Evolutionary conservation across 805 yeast species (phyloP).

Genomic region (Wickerhamiella musiphila): DNA sequence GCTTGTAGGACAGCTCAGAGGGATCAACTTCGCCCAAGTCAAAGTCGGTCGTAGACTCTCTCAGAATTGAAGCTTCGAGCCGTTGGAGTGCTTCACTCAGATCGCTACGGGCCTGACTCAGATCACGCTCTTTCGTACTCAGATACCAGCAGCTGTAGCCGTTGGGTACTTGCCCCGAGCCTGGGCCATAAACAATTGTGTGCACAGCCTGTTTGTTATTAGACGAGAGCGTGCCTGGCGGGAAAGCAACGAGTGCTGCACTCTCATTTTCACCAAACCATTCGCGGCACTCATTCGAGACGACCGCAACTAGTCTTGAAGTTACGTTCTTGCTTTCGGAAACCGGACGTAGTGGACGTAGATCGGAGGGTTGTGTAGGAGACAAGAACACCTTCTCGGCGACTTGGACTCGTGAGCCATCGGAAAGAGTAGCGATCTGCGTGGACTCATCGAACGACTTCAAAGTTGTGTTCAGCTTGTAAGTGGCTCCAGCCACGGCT

Average conservation of each 20-base stretch:
- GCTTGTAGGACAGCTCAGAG: constrained; percentile 34
- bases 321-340: constrained; percentile 24
- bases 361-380: constrained; percentile 26
- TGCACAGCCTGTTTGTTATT: constrained; percentile 64
- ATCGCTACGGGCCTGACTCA: constrained; percentile 47
- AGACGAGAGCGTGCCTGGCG: constrained; percentile 57
- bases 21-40: constrained; percentile 38
- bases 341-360: constrained; percentile 10
- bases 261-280: constrained; percentile 82
- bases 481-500: constrained; percentile 94
- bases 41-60: constrained; percentile 53
- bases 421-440: constrained; percentile 42
- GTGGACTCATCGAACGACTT: constrained; percentile 45
- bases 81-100: constrained; percentile 64
- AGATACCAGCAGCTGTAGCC: constrained; percentile 85
- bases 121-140: constrained; percentile 50
- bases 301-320: constrained; percentile 66
- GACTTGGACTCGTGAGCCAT: constrained; percentile 58
- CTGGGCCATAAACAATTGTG: constrained; percentile 72
- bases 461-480: constrained; percentile 58
- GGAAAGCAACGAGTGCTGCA: constrained; percentile 81
- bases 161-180: constrained; percentile 71
- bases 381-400: constrained; percentile 65
- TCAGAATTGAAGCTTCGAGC: constrained; percentile 60
- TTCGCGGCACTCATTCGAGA: constrained; percentile 71